These are phyloP conservation scores for Turritis glabra DNA, from an alignment of 345 rosid genomes.

Conservation along the genomic window DNA sequence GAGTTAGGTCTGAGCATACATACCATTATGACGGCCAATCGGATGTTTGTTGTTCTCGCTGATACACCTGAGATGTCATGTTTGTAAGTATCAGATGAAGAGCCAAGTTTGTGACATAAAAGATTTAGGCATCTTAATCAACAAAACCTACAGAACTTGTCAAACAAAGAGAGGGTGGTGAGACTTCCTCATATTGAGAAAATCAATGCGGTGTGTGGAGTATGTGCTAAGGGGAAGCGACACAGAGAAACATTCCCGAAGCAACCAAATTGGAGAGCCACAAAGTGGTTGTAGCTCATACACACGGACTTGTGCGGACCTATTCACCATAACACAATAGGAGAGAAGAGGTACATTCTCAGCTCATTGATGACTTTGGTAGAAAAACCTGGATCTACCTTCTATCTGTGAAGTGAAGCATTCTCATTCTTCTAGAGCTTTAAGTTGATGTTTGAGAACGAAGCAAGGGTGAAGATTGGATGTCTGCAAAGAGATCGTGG, in stretches of 20 bases:
- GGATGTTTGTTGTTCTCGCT: background rate
- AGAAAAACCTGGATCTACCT: too few relatives aligned
- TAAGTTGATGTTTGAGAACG: too few relatives aligned
- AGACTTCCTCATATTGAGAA: background rate
- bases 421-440: too few relatives aligned
- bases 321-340: background rate
- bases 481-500: too few relatives aligned
- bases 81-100: background rate
- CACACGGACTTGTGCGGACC: constrained; percentile 9
- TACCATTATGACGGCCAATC: background rate
- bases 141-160: background rate
- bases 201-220: too few relatives aligned
- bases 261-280: too few relatives aligned
- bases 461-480: too few relatives aligned
- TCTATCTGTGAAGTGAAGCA: too few relatives aligned
- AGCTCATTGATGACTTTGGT: too few relatives aligned
- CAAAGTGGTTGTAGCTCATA: background rate
- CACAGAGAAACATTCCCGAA: too few relatives aligned
- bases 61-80: background rate
- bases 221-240: background rate
- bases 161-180: background rate
- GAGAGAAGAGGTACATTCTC: too few relatives aligned
- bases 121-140: background rate
- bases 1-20: background rate
- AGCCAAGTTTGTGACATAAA: background rate